Base-by-base conservation (phyloP, 768 basidiomycete species). In the Russula sp. region DNA sequence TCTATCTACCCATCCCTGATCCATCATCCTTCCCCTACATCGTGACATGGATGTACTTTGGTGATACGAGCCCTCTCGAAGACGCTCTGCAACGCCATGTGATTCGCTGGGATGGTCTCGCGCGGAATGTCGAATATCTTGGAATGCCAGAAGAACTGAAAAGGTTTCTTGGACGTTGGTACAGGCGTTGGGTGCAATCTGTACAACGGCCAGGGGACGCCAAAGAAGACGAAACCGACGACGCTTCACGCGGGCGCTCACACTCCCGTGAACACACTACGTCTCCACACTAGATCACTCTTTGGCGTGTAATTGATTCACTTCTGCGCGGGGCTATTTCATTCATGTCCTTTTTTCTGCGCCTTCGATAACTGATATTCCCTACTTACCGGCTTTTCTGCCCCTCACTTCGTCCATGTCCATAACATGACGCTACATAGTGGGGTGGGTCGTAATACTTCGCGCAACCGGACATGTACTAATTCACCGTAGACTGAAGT, bases 111-210 rank as follows among this genome's bases (percentile, higher is more conserved):
- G 88, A 93, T 67, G 90, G 90, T 34, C 77, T 95, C 63, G 90
- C 90, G 20, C 84, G 87, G 62, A 96, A 94, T 71, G 91, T 88
- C 70, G 92, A 95, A 70, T 95, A 91, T 69, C 85, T 96, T 52
- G 87, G 84, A 20, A 79, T 95, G 64, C 78, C 83, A 56, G 75
- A 83, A 18, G 85, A 88, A 47, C 83, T 94, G 72, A 93, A 90
- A 71, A 73, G 85, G 16, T 88, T 88, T 69, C 77, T 93, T 51
- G 84, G 86, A 0, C 78, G 77, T 59, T 94, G 88, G 87, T 91
- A 88, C 72, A 76, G 80, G 56, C 76, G 78, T 32, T 87, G 87
- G 86, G 69, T 83, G 47, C 75, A 81, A 54, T 35, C 38, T 36
- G 43, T 10, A 16, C 56, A 49, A 39, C 60, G 45, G 45, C 35